Base-by-base conservation (phyloP, 1,284 basidiomycete genomes). In the Bjerkandera adusta region DNA sequence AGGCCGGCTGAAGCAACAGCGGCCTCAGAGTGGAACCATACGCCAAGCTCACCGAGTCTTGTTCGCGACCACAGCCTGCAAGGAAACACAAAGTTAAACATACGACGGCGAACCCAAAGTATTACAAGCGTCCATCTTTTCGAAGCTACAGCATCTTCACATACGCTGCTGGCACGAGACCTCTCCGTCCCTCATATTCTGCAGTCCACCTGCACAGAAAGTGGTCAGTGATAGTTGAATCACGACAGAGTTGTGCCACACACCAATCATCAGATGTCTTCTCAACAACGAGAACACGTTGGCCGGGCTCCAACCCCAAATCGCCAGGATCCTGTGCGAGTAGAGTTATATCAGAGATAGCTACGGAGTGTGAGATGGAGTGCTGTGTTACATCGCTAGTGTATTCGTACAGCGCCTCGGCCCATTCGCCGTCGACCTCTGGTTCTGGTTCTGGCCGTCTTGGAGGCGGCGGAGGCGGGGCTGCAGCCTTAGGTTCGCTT, bases 351-450 rank as follows among this genome's bases (percentile, higher is more conserved):
- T 38, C 27, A 34, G 33, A 39, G 39, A n/a, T n/a, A n/a, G n/a
- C n/a, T n/a, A n/a, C n/a, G n/a, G n/a, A n/a, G n/a, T n/a, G n/a
- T n/a, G n/a, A n/a, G n/a, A n/a, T n/a, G n/a, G n/a, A n/a, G n/a
- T n/a, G n/a, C n/a, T n/a, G n/a, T n/a, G n/a, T 42, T 53, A 89
- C 87, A 54, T 71, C 68, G 47, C 85, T 82, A 33, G 68, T 67
- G 64, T 87, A 90, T 51, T 87, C 85, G 59, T 90, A 90, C 62
- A 89, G 54, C 3, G 73, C 86, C 57, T 89, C 82, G 10, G 78
- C 87, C 86, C 86, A 89, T 51, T 87, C 84, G 8, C 83, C 86
- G 25, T 68, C 60, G 10, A 60, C 64, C 48, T 70, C 69, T 47
- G 76, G 71, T 29, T 71, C 63, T 51, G 71, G 61, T 22, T 47